Base-by-base conservation (phyloP, 2,329 filamentous ascomycete genomes). In the Aspergillus fijiensis region DNA sequence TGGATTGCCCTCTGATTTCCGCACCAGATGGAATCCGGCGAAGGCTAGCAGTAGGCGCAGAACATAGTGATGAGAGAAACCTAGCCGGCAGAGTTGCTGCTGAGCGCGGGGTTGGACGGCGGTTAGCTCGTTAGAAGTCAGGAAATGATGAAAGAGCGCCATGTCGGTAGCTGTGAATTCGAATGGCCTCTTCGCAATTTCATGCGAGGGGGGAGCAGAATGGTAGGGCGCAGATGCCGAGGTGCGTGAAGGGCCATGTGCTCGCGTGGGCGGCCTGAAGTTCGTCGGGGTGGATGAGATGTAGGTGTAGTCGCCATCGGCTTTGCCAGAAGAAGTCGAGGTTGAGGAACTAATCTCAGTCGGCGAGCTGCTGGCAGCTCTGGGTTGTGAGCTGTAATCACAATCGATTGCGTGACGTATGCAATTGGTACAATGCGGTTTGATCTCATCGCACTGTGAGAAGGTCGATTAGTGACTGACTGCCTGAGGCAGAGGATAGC, bases 121-220 rank as follows among this genome's bases (percentile, higher is more conserved):
- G 5, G 57, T 58, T 14, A 63, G 49, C 11, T 66, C 63, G 4
- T 39, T 25, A 21, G 56, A 58, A 25, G 51, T 63, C 19, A 63
- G 29, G 9, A 60, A 59, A 42, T 65, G 59, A 33, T 66, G 63
- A 35, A 65, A 65, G 11, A 66, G 23, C 5, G 47, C 59, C 57
- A 66, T 61, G 29, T 66, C 64, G 1, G 60, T 56, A 2, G 51
- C 61, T 5, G 39, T 60, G 48, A 63, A 65, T 19, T 65, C 27
- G 53, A 66, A 65, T 14, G 60, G 55, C 6, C 47, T 54, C 3
- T 49, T 49, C 1, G 42, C 56, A 11, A 65, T 5, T 2, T 42
- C 49, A 23, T 58, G 33, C 3, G n/a, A 29, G 1, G 54, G 31
- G 9, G 27, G 33, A 2, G 19, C 33, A 16, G 14, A 12, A 3